Percentiles rank a stretch among this genome's conserved stretches.
Conservation (phyloP, 257 asterid species). For the Nicotiana tabacum region DNA sequence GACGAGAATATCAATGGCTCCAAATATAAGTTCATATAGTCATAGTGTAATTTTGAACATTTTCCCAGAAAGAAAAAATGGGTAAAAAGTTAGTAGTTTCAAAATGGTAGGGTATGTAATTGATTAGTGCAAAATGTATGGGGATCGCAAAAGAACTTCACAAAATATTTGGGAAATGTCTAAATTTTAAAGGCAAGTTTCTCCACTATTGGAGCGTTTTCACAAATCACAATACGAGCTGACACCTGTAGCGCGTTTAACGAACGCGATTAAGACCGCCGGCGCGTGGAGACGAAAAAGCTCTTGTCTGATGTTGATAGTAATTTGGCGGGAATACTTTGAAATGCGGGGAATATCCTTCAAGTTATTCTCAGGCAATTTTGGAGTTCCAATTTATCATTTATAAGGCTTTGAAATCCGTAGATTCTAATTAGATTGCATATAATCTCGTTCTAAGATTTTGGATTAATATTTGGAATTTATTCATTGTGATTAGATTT, state of each 20-base stretch:
- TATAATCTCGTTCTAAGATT: neutral
- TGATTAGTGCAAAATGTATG: neutral
- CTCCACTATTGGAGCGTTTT: neutral
- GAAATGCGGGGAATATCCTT: neutral
- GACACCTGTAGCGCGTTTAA: neutral
- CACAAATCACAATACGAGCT: neutral
- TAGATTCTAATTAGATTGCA: neutral
- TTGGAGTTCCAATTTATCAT: neutral
- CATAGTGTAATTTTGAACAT: too few species aligned
- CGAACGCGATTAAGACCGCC: neutral
- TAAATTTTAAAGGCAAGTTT: neutral
- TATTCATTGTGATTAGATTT: neutral
- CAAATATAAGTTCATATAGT: neutral
- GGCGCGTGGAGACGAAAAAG: neutral
- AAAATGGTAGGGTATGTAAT: neutral
- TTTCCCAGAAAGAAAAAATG: neutral
- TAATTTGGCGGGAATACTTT: conserved; percentile 7
- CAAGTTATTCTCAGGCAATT: neutral
- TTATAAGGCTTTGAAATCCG: neutral
- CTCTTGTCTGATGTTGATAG: neutral
- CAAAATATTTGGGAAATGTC: neutral
- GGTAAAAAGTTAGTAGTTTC: neutral
- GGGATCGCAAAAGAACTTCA: neutral
- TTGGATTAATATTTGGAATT: neutral
- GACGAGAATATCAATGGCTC: too few species aligned